A percentile compares a stretch with the other conserved stretches of the same genome.
Evolutionary conservation across 768 basidiomycete species (phyloP).

Genomic region (Mycena galopus): DNA sequence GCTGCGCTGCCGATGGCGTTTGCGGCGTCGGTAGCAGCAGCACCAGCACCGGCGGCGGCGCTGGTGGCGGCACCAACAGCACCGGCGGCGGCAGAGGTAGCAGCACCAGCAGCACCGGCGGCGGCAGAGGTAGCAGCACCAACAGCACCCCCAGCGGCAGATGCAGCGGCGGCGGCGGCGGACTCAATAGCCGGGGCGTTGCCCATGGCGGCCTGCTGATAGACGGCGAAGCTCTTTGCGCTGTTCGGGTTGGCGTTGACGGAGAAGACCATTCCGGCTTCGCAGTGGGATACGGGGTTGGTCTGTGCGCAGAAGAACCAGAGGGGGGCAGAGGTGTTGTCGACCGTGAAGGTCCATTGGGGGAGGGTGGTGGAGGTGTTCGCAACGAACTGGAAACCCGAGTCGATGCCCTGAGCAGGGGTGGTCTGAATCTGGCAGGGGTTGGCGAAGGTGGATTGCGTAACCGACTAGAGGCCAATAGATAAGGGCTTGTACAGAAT

Average conservation of each 20-base stretch:
- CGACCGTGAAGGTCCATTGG: slow-evolving; percentile 61
- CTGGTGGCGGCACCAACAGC: neutral
- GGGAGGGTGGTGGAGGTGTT: slow-evolving; percentile 51
- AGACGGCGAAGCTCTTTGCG: slow-evolving; percentile 60
- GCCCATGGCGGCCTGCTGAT: slow-evolving; percentile 49
- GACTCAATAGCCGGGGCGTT: slow-evolving; percentile 24
- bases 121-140: slow-evolving; percentile 15
- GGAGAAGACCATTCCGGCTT: slow-evolving; percentile 72
- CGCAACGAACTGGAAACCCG: slow-evolving; percentile 62
- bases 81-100: neutral
- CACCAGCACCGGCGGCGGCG: neutral
- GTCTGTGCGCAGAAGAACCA: slow-evolving; percentile 76
- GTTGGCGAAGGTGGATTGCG: slow-evolving; percentile 69
- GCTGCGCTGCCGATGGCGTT: neutral
- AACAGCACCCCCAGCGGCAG: slow-evolving; percentile 3
- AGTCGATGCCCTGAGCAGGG: slow-evolving; percentile 58
- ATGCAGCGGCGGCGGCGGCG: slow-evolving; percentile 21
- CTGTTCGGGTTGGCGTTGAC: slow-evolving; percentile 57
- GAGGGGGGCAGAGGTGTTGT: slow-evolving; percentile 59
- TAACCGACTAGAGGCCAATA: slow-evolving; percentile 57
- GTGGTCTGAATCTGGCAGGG: slow-evolving; percentile 56
- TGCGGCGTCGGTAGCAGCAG: slow-evolving; percentile 21
- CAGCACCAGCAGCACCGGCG: neutral
- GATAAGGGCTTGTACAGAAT: neutral
- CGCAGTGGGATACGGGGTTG: slow-evolving; percentile 57